These are phyloP conservation scores for Russula foetens DNA, from an alignment of 768 basidiomycete genomes.

Conservation along the genomic window DNA sequence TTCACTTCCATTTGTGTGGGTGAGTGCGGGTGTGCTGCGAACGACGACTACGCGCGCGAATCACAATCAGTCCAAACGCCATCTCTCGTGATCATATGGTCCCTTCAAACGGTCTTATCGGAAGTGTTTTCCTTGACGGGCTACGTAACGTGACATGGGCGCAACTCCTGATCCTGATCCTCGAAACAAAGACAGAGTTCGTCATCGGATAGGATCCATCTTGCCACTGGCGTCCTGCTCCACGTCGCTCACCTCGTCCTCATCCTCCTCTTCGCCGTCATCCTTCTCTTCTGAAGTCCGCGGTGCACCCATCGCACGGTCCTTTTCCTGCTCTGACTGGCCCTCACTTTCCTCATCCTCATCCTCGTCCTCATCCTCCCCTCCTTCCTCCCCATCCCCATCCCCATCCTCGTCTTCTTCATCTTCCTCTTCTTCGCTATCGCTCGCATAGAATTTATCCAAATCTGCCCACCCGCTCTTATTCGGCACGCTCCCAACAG, in stretches of 20 bases:
- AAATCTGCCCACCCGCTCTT: slow-evolving; percentile 49
- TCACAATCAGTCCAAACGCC: too few relatives aligned
- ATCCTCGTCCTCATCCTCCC: slow-evolving; percentile 29
- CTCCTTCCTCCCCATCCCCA: slow-evolving; percentile 26
- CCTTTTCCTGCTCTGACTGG: slow-evolving; percentile 28
- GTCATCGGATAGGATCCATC: neutral
- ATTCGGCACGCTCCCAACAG: slow-evolving; percentile 27
- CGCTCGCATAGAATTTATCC: slow-evolving; percentile 58
- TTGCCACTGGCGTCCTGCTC: neutral
- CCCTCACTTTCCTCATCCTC: slow-evolving; percentile 24
- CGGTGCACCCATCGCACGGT: neutral
- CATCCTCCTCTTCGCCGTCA: neutral
- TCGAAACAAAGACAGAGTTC: neutral
- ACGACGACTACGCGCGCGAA: too few relatives aligned
- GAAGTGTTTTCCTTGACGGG: neutral
- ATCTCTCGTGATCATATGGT: too few relatives aligned
- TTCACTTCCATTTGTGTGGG: too few relatives aligned
- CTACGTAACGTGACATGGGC: neutral
- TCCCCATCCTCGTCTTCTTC: slow-evolving; percentile 22
- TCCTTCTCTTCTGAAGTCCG: neutral
- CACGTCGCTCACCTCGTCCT: neutral
- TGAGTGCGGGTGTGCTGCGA: too few relatives aligned
- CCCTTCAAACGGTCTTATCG: too few relatives aligned
- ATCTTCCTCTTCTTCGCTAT: slow-evolving; percentile 28
- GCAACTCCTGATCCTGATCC: neutral